Evolutionary conservation across 148 eudicot genomes (phyloP).

Genomic region (Arbutus unedo): DNA sequence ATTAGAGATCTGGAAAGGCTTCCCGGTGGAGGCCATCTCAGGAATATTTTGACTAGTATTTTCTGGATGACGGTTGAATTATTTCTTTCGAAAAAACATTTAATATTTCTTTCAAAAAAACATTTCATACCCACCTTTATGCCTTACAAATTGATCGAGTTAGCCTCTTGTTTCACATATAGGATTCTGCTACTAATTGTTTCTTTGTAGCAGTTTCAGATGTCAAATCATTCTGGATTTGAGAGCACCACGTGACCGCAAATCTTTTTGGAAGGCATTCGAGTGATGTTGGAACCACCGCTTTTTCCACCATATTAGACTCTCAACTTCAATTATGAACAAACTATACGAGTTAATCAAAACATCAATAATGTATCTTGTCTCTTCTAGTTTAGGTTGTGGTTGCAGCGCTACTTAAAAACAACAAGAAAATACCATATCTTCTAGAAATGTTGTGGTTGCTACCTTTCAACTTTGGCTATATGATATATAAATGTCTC

Average conservation of each 20-base stretch:
- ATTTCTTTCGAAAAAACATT: not conserved
- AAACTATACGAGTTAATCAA: not conserved
- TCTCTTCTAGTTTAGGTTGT: not conserved
- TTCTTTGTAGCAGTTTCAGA: not conserved
- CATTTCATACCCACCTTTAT: not conserved
- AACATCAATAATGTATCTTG: not conserved
- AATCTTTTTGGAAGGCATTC: not conserved
- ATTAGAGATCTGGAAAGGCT: not conserved
- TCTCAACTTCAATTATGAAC: not conserved
- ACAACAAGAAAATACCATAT: too few relatives aligned
- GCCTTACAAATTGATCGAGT: not conserved
- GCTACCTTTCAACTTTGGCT: not conserved
- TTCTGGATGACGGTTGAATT: not conserved
- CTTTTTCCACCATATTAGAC: not conserved
- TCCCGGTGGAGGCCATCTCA: conserved; percentile 4
- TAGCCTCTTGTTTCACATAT: not conserved
- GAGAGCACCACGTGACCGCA: not conserved
- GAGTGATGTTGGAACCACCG: not conserved
- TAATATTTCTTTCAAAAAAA: too few relatives aligned
- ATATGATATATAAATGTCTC: not conserved
- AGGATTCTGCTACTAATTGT: not conserved
- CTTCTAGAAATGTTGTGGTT: too few relatives aligned
- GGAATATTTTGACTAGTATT: not conserved
- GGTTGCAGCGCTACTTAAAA: not conserved
- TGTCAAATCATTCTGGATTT: not conserved